Base-by-base conservation (phyloP, 2,329 filamentous ascomycete genomes). In the Ceratocystis destructans region DNA sequence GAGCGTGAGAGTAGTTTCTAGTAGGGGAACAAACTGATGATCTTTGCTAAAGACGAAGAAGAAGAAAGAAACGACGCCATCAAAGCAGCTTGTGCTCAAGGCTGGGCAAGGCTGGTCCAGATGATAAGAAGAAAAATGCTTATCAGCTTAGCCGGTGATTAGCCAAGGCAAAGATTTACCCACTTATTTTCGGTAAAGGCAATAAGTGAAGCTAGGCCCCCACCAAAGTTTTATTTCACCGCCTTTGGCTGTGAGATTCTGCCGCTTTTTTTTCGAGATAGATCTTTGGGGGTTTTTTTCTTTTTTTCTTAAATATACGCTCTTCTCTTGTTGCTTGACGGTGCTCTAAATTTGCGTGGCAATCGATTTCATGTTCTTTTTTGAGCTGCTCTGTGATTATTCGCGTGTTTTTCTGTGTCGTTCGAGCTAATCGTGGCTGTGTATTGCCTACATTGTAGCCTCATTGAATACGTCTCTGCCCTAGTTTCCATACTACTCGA, bases 61-160 rank as follows among this genome's bases (percentile, higher is more conserved):
- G 65, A 46, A 57, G 62, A 22, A 57, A 50, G 28, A 33, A 37
- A 20, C 22, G 33, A 61, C 17, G 46, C 64, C 46, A 61, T 31
- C 61, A 31, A 31, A 4, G 37, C 48, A 53, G 55, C 55, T 59
- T 59, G 28, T 25, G 25, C 15, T 59, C 55, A 59, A 59, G 44
- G 44, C 64, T 46, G 64, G 37, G 59, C 62, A 45, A 57, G 50
- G 63, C 33, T 41, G 50, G 31, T 17, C 48, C 8, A 41, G 20
- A 37, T 6, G 31, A 64, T 57, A 59, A 33, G n/a, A 25, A 15
- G 57, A 57, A 57, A 64, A 41, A 28, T 37, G 50, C 62, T 66
- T 68, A 68, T 66, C 67, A 12, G 62, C n/a, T 68, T 64, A 41
- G 33, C 64, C 64, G 33, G 10, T 5, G 2, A 46, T 68, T 44